Conservation (phyloP, 768 basidiomycete genomes). For the Russula sp. region DNA sequence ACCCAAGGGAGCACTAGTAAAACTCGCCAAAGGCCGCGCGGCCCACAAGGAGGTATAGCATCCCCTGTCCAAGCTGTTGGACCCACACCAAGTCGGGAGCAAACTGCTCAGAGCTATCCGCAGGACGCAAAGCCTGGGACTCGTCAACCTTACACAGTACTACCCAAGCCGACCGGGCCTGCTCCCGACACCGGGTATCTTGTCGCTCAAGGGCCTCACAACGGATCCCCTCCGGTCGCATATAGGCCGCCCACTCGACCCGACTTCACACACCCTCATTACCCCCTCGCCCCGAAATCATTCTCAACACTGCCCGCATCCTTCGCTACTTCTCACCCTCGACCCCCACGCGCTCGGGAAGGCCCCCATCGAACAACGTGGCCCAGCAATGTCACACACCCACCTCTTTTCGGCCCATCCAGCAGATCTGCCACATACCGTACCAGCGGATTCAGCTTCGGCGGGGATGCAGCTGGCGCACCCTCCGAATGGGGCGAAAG, state of each 20-base stretch:
- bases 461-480: not conserved
- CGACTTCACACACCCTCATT: not conserved
- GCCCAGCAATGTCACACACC: not conserved
- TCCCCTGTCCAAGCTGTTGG: not conserved
- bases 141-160: not conserved
- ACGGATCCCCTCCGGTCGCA: not conserved
- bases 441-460: not conserved
- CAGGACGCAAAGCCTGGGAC: not conserved
- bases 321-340: not conserved
- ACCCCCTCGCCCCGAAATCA: not conserved
- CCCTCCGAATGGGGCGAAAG: conserved; percentile 2
- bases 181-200: not conserved
- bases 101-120: not conserved
- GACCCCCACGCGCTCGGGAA: not conserved
- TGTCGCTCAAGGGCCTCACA: not conserved
- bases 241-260: not conserved
- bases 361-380: conserved; percentile 3
- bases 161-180: not conserved
- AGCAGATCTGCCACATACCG: not conserved
- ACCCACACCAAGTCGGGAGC: not conserved
- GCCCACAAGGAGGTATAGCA: not conserved
- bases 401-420: not conserved
- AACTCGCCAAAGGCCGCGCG: not conserved
- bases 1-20: too few species aligned
- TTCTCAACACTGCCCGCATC: not conserved